phyloP scores from a whole-genome alignment of 1,139 yeast genomes.

The Pichia norvegensis region DNA sequence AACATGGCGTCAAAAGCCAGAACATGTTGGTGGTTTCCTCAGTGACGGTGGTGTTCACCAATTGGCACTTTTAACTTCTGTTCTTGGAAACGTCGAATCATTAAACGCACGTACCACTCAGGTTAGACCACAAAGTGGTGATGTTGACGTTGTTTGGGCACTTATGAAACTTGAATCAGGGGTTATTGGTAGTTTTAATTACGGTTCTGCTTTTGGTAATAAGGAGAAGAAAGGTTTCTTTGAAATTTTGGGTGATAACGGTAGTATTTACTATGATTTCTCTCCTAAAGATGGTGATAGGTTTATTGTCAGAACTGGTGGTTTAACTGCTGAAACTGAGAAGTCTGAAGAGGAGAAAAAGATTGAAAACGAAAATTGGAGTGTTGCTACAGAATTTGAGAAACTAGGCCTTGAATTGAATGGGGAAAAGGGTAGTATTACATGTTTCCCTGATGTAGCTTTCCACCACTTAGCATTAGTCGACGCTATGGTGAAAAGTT shows the following conservation, averaged over 20 bases:
- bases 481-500: constrained; percentile 72
- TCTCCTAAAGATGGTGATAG: constrained; percentile 47
- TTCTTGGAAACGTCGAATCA: constrained; percentile 65
- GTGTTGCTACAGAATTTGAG: constrained; percentile 61
- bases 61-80: constrained; percentile 72
- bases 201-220: constrained; percentile 87
- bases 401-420: constrained; percentile 66
- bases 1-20: constrained; percentile 81
- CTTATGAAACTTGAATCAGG: constrained; percentile 50
- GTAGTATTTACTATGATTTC: constrained; percentile 61
- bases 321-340: constrained; percentile 40
- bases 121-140: constrained; percentile 66
- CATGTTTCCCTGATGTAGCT: constrained; percentile 61
- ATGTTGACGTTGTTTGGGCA: constrained; percentile 71
- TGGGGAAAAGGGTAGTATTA: constrained; percentile 53
- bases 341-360: constrained; percentile 39
- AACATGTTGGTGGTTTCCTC: constrained; percentile 84
- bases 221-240: constrained; percentile 60
- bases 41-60: constrained; percentile 97
- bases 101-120: constrained; percentile 71
- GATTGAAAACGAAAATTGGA: constrained; percentile 44
- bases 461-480: constrained; percentile 90
- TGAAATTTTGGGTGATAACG: constrained; percentile 69
- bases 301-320: constrained; percentile 34
- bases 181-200: constrained; percentile 78